Conservation (phyloP, 2,329 filamentous ascomycete species). For the Apiospora kogelbergensis region DNA sequence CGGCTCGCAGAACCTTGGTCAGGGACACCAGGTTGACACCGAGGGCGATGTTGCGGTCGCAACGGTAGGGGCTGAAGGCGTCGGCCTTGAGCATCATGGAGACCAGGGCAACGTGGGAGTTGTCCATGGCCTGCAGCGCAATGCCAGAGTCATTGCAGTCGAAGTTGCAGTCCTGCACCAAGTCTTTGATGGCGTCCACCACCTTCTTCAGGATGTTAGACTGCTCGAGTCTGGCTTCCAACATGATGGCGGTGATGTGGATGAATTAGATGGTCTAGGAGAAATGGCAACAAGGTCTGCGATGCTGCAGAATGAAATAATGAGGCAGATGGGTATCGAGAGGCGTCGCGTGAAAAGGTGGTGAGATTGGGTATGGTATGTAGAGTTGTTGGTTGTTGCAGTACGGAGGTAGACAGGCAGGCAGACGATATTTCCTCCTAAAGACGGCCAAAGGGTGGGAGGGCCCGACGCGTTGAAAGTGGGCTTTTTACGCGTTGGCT, state of each 20-base stretch:
- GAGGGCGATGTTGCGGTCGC: conserved; percentile 97
- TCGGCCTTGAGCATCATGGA: conserved; percentile 99
- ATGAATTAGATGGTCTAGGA: conserved; percentile 2
- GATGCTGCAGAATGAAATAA: neutral
- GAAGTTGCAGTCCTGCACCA: conserved; percentile 99
- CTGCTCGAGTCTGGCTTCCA: conserved; percentile 97
- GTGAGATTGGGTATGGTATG: neutral
- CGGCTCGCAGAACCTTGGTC: conserved; percentile 94
- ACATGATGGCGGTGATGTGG: conserved; percentile 55
- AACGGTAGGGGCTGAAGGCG: conserved; percentile 91
- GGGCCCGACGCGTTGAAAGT: neutral
- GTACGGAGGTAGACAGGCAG: neutral
- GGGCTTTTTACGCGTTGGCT: neutral
- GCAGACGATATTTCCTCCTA: conserved; percentile 7
- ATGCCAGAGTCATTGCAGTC: conserved; percentile 99
- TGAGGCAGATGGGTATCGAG: conserved; percentile 5
- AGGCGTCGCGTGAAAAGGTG: neutral
- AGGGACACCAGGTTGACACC: conserved; percentile 96
- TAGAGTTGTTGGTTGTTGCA: neutral
- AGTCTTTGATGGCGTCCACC: conserved; percentile 98
- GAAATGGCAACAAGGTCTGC: neutral
- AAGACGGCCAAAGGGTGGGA: neutral
- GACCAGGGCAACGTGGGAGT: conserved; percentile 97
- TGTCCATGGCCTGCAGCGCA: conserved; percentile 99
- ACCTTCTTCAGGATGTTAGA: conserved; percentile 95